Percentiles rank a stretch among this genome's conserved stretches.
Evolutionary conservation across 164 flowering plant species (phyloP).

Genomic region (Berberis thunbergii): DNA sequence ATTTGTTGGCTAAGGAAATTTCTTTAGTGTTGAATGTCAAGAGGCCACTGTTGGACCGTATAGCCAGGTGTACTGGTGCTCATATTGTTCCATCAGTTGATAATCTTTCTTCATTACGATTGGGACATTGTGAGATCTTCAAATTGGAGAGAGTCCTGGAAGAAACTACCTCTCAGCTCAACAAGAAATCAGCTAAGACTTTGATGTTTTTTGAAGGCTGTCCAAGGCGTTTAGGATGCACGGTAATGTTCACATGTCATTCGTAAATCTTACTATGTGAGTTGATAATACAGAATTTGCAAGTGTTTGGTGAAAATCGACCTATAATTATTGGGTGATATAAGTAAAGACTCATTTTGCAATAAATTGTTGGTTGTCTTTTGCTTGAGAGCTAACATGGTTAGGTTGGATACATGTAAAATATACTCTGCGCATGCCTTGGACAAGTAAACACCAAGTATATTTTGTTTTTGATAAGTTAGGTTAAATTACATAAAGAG

Average conservation of each 20-base stretch:
- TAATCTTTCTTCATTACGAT: constrained; percentile 42
- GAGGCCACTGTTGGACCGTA: constrained; percentile 72
- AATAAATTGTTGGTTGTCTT: no score
- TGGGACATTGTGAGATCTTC: constrained; percentile 90
- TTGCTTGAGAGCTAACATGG: no score
- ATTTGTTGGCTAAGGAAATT: constrained; percentile 79
- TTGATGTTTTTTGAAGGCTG: constrained; percentile 97
- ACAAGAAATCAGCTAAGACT: constrained; percentile 65
- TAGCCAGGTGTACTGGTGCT: constrained; percentile 92
- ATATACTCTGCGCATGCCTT: no score
- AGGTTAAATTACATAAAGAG: no score
- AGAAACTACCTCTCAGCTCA: constrained; percentile 47
- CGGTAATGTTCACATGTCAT: constrained; percentile 41
- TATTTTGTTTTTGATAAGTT: no score
- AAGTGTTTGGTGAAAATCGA: no score
- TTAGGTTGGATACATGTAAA: no score
- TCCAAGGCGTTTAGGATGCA: constrained; percentile 94
- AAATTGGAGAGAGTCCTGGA: constrained; percentile 62
- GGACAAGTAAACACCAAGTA: no score
- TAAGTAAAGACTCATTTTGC: no score
- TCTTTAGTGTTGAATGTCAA: constrained; percentile 92
- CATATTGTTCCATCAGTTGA: constrained; percentile 65
- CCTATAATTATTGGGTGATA: no score
- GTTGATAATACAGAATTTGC: no score
- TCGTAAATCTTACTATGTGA: no score